These are phyloP conservation scores for Colletotrichum kahawae DNA, from an alignment of 2,329 filamentous ascomycete genomes.

Conservation along the genomic window DNA sequence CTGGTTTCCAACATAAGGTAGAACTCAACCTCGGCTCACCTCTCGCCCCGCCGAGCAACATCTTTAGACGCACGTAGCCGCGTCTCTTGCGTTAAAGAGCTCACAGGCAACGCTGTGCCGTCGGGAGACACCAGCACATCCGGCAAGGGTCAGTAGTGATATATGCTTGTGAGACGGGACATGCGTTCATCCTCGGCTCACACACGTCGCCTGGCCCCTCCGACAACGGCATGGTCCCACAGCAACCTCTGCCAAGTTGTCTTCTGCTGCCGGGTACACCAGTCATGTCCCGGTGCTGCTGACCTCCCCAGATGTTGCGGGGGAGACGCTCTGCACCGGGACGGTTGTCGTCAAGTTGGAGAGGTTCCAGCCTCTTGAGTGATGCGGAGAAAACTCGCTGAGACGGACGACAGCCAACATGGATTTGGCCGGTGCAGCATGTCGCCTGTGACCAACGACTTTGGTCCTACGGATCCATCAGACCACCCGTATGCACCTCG, in stretches of 20 bases:
- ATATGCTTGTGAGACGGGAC: background rate
- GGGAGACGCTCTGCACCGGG: background rate
- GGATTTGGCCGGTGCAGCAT: background rate
- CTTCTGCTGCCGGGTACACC: constrained; percentile 6
- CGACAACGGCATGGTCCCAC: constrained; percentile 16
- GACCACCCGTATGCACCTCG: constrained; percentile 3
- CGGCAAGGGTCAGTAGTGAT: background rate
- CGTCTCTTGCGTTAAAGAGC: background rate
- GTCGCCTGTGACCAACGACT: background rate
- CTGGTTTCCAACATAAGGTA: background rate
- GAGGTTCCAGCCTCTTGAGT: background rate
- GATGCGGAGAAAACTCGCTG: constrained; percentile 18
- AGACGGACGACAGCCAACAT: background rate
- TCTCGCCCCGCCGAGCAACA: background rate
- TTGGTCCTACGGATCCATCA: background rate
- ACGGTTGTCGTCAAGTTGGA: background rate
- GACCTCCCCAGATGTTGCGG: constrained; percentile 15
- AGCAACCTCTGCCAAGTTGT: constrained; percentile 2
- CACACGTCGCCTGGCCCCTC: background rate
- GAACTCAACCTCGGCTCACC: background rate
- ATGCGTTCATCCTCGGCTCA: background rate
- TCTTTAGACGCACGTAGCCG: background rate
- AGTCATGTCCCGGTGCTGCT: constrained; percentile 12
- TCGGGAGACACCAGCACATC: background rate
- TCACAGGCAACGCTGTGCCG: background rate